Percentiles rank a stretch among this genome's conserved stretches.
These are phyloP conservation scores for Waitea zeae DNA, from an alignment of 1,284 basidiomycete genomes.

Conservation along the genomic window DNA sequence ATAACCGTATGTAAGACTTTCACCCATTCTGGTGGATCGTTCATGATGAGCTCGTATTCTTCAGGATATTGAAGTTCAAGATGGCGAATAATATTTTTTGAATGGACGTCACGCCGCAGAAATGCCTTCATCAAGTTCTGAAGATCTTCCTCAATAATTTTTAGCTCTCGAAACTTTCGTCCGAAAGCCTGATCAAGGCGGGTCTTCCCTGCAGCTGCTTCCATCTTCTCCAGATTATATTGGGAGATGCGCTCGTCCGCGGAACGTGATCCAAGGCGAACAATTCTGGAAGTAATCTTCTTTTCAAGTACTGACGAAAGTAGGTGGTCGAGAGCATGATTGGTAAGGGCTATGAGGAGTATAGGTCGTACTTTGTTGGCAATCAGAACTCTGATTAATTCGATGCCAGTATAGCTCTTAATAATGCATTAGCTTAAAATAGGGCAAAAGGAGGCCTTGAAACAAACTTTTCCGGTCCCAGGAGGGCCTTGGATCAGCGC, in stretches of 20 bases:
- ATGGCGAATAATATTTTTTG: conserved; percentile 20
- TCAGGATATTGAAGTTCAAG: conserved; percentile 23
- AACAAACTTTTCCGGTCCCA: conserved; percentile 51
- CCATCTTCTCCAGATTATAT: conserved; percentile 38
- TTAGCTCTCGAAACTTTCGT: conserved; percentile 21
- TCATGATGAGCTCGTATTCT: conserved; percentile 18
- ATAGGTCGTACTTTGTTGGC: conserved; percentile 32
- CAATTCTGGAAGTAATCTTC: conserved; percentile 38
- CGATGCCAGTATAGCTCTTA: conserved; percentile 48
- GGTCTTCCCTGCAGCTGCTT: conserved; percentile 23
- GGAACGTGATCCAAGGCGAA: conserved; percentile 44
- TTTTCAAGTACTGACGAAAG: conserved; percentile 41
- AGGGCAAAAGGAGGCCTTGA: background rate
- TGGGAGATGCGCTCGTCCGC: conserved; percentile 37
- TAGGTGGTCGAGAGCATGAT: conserved; percentile 62
- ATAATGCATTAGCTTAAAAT: background rate
- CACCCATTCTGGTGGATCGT: conserved; percentile 28
- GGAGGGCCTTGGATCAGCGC: conserved; percentile 60
- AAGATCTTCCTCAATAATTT: conserved; percentile 26
- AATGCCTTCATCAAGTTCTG: conserved; percentile 24
- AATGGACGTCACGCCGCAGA: conserved; percentile 17
- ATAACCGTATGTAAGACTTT: conserved; percentile 5
- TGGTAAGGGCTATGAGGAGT: conserved; percentile 56
- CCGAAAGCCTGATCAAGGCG: conserved; percentile 18
- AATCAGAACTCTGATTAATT: conserved; percentile 45